Evolutionary conservation across 2,329 filamentous ascomycete genomes (phyloP).

Genomic region (Pseudogymnoascus verrucosus): DNA sequence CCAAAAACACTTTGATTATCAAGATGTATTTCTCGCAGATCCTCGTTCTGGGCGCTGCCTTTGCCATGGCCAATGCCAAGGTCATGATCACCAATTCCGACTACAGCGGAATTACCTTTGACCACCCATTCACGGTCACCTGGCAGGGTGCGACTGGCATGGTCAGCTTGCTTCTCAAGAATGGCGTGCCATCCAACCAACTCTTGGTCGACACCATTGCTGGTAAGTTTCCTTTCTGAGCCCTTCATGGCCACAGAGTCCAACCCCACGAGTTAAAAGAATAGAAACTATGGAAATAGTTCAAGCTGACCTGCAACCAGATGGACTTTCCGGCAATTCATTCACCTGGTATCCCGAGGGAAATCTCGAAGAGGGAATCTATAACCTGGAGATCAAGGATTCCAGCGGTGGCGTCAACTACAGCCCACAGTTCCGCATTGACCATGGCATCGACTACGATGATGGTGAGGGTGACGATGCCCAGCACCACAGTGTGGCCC

Average conservation of each 20-base stretch:
- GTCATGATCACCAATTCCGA: slow-evolving; percentile 21
- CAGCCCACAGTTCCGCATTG: slow-evolving; percentile 21
- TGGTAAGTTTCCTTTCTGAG: slow-evolving; percentile 16
- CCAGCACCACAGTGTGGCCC: not conserved
- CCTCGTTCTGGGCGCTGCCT: slow-evolving; percentile 19
- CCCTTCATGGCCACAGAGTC: no score
- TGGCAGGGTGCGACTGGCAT: slow-evolving; percentile 22
- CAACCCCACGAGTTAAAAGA: no score
- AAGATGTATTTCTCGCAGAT: slow-evolving; percentile 26
- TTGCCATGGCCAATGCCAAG: slow-evolving; percentile 18
- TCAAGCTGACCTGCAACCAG: slow-evolving; percentile 12
- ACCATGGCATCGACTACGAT: slow-evolving; percentile 13
- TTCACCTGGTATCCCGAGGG: slow-evolving; percentile 19
- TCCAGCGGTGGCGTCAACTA: slow-evolving; percentile 19
- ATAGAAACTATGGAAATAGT: no score
- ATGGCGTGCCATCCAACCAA: slow-evolving; percentile 19
- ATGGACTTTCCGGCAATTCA: slow-evolving; percentile 18
- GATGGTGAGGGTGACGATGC: not conserved
- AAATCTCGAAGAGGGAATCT: slow-evolving; percentile 12
- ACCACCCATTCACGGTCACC: slow-evolving; percentile 20
- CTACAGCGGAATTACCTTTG: slow-evolving; percentile 20
- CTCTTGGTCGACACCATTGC: slow-evolving; percentile 21
- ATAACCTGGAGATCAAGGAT: slow-evolving; percentile 24
- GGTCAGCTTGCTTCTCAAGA: slow-evolving; percentile 24
- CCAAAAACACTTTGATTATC: slow-evolving; percentile 10